phyloP scores from a whole-genome alignment of 345 rosid species.

The Kernera saxatilis region DNA sequence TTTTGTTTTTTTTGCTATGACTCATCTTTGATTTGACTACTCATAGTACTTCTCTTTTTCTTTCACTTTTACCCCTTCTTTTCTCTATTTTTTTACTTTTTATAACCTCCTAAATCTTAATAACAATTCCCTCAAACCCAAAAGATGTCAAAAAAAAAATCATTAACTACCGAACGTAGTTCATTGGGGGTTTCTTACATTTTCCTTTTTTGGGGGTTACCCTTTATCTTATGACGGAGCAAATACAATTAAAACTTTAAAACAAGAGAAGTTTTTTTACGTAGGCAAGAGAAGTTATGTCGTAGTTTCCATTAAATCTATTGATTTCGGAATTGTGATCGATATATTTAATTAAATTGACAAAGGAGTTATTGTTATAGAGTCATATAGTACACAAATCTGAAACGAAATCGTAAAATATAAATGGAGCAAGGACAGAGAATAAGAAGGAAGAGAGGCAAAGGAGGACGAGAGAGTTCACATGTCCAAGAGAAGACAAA shows the following conservation, averaged over 20 bases:
- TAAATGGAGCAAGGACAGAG: conserved; percentile 8
- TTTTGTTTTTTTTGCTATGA: background rate
- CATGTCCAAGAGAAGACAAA: conserved; percentile 41
- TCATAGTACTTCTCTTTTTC: conserved; percentile 13
- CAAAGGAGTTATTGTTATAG: background rate
- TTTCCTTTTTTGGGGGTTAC: background rate
- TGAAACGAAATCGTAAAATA: conserved; percentile 15
- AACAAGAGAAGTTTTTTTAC: background rate
- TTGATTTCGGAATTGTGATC: background rate
- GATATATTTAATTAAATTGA: background rate
- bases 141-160: background rate
- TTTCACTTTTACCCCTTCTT: conserved; percentile 13
- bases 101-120: background rate
- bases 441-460: conserved; percentile 27
- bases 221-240: background rate
- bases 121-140: background rate
- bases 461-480: conserved; percentile 26
- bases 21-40: conserved; percentile 32
- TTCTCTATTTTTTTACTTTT: background rate
- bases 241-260: background rate
- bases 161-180: background rate
- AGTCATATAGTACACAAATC: conserved; percentile 18
- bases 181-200: background rate
- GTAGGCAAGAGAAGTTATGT: no score
- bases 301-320: background rate